These are phyloP conservation scores for Anthoceros angustus DNA, from an alignment of 225 moss, liverwort and hornwort genomes.

Conservation along the genomic window DNA sequence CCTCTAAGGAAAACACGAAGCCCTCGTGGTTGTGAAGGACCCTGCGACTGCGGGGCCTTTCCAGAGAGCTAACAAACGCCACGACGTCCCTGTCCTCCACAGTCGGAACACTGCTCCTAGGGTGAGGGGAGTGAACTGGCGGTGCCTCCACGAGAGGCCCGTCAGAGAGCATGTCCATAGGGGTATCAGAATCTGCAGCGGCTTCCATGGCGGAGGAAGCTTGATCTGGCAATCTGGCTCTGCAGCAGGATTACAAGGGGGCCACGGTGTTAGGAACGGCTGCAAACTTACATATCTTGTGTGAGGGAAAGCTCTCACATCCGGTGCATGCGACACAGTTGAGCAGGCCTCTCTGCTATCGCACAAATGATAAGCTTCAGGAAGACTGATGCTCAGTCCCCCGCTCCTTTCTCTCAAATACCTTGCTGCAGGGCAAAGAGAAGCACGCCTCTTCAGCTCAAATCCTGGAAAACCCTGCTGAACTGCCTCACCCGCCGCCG, in stretches of 20 bases:
- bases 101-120: background rate
- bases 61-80: background rate
- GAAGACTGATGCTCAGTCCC: background rate
- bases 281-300: background rate
- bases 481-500: no score
- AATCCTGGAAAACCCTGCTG: no score
- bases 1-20: background rate
- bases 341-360: background rate
- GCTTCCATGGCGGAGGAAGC: background rate
- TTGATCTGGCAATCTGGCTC: conserved; percentile 5
- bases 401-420: background rate
- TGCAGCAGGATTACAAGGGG: background rate
- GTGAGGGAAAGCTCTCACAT: background rate
- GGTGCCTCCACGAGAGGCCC: background rate
- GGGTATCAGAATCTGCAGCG: background rate
- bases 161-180: background rate
- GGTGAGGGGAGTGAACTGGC: background rate
- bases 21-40: background rate
- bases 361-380: background rate
- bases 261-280: background rate
- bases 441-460: background rate
- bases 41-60: background rate
- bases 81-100: background rate
- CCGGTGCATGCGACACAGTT: background rate
- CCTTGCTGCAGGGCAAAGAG: background rate